Evolutionary conservation across 176 grass and related monocot species (phyloP).

Genomic region (Puccinellia tenuiflora): DNA sequence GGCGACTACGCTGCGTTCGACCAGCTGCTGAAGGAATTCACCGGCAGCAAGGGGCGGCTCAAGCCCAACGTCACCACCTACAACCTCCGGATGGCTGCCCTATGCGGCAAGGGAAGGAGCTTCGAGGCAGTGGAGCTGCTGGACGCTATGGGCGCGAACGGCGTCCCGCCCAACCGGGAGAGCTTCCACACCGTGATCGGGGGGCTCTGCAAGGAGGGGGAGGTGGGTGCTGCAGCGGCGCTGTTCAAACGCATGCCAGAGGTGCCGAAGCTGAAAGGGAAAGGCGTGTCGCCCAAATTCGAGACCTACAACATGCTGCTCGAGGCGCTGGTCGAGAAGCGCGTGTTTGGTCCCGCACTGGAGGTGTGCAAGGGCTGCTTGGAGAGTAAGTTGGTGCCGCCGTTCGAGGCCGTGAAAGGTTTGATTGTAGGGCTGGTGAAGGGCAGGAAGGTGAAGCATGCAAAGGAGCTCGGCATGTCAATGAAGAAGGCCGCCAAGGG

Average conservation of each 20-base stretch:
- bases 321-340: constrained; percentile 50
- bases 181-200: constrained; percentile 58
- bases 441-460: constrained; percentile 49
- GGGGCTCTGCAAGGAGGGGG: constrained; percentile 47
- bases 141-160: constrained; percentile 40
- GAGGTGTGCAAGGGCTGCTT: constrained; percentile 69
- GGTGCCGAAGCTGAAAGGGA: constrained; percentile 29
- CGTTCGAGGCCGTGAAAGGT: constrained; percentile 47
- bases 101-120: constrained; percentile 47
- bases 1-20: constrained; percentile 40
- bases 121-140: constrained; percentile 60
- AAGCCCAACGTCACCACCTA: constrained; percentile 52
- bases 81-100: constrained; percentile 54
- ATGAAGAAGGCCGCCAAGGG: constrained; percentile 57
- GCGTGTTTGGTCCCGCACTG: constrained; percentile 30
- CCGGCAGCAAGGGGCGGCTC: background rate
- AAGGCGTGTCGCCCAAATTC: constrained; percentile 45
- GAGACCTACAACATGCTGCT: constrained; percentile 53
- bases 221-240: constrained; percentile 45
- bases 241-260: constrained; percentile 58
- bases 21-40: constrained; percentile 42
- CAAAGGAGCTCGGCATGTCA: constrained; percentile 35
- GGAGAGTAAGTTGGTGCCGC: constrained; percentile 53
- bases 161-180: constrained; percentile 30
- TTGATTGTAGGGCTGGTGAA: constrained; percentile 56